Evolutionary conservation across 2,329 filamentous ascomycete genomes (phyloP).

Genomic region (Orbilia quercus): DNA sequence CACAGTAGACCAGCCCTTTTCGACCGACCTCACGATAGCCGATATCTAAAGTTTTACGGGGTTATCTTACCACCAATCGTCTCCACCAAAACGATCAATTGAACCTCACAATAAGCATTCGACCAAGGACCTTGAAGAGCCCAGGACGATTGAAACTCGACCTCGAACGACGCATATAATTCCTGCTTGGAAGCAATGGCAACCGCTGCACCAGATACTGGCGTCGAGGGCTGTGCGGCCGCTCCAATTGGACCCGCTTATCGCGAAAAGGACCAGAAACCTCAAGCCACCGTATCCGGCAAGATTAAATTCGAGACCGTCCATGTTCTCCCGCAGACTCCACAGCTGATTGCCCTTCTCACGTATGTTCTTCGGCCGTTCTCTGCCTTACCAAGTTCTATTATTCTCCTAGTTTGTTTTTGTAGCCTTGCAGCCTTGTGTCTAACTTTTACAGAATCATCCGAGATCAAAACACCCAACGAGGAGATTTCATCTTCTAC

Average conservation of each 20-base stretch:
- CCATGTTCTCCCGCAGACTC: conserved; percentile 88
- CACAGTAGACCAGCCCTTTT: conserved; percentile 28
- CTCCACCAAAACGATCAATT: no score
- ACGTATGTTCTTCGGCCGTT: conserved; percentile 76
- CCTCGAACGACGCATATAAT: conserved; percentile 2
- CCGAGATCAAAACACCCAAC: conserved; percentile 85
- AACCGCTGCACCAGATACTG: conserved; percentile 42
- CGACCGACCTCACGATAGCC: conserved; percentile 21
- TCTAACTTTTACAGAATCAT: conserved; percentile 80
- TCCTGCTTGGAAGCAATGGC: conserved; percentile 26
- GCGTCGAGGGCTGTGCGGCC: conserved; percentile 50
- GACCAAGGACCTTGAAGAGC: no score
- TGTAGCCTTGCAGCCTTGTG: conserved; percentile 8
- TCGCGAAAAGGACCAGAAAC: conserved; percentile 59
- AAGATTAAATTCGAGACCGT: conserved; percentile 85
- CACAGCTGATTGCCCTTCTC: conserved; percentile 94
- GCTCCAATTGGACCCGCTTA: conserved; percentile 60
- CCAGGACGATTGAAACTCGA: no score
- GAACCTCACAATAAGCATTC: no score
- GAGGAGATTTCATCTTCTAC: conserved; percentile 99
- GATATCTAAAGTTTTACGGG: conserved; percentile 24
- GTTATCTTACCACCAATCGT: no score
- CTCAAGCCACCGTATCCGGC: conserved; percentile 73
- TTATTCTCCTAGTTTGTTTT: not conserved
- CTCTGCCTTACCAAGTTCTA: not conserved